Conservation (phyloP, 345 rosid species). For the Eucalyptus tenuipes region DNA sequence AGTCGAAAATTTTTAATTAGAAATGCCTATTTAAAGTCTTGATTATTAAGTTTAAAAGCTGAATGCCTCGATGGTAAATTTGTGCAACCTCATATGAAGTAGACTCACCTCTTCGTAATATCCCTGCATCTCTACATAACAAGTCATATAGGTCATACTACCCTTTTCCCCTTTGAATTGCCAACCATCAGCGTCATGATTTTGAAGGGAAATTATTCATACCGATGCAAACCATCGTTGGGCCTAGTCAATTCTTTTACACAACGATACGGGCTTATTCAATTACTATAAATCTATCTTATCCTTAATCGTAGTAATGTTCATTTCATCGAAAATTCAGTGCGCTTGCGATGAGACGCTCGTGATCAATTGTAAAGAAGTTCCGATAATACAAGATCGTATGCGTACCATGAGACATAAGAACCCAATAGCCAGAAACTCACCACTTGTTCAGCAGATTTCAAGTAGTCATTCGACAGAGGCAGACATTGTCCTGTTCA, state of each 20-base stretch:
- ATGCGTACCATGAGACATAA: neutral
- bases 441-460: neutral
- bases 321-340: no score
- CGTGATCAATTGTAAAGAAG: no score
- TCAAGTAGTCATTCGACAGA: neutral
- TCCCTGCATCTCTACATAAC: no score
- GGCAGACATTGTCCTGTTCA: neutral
- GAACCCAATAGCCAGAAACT: neutral
- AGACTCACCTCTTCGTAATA: neutral
- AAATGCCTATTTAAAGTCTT: neutral
- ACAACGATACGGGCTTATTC: no score
- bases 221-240: neutral
- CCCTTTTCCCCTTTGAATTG: neutral
- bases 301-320: no score
- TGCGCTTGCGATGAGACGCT: no score
- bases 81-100: no score
- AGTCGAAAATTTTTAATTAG: neutral
- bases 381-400: no score
- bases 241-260: neutral
- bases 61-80: neutral
- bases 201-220: neutral
- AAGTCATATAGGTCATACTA: neutral
- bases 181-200: neutral
- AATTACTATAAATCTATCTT: no score
- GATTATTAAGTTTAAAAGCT: neutral